These are phyloP conservation scores for Phytophthora constricta DNA, from an alignment of 352 stramenopile genomes.

Conservation along the genomic window DNA sequence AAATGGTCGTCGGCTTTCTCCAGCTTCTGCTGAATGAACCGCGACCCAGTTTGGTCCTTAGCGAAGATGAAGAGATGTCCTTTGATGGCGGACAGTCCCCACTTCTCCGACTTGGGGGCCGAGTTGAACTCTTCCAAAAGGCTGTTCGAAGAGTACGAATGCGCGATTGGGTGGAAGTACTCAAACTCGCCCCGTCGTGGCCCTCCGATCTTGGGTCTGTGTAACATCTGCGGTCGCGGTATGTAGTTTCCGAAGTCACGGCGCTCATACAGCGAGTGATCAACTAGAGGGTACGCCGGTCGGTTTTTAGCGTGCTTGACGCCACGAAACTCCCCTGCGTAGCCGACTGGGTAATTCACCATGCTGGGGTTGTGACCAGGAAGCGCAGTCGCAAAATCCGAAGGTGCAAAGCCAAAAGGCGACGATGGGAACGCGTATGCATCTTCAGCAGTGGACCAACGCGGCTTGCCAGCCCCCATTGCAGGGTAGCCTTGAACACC, in stretches of 20 bases:
- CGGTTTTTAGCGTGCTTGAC: constrained; percentile 29
- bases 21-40: constrained; percentile 91
- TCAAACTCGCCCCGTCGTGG: constrained; percentile 39
- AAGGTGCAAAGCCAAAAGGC: constrained; percentile 32
- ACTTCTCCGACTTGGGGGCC: constrained; percentile 76
- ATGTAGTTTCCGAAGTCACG: constrained; percentile 33
- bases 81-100: constrained; percentile 80
- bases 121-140: constrained; percentile 86
- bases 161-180: constrained; percentile 59
- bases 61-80: constrained; percentile 88
- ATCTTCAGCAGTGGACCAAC: constrained; percentile 33
- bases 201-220: constrained; percentile 39
- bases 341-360: constrained; percentile 21
- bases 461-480: constrained; percentile 26
- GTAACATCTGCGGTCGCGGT: constrained; percentile 33
- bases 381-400: constrained; percentile 31
- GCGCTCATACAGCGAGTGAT: constrained; percentile 33
- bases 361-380: constrained; percentile 18
- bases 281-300: constrained; percentile 29
- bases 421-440: constrained; percentile 29
- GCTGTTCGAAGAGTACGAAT: constrained; percentile 74
- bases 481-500: constrained; percentile 26
- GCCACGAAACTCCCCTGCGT: constrained; percentile 28
- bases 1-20: constrained; percentile 81
- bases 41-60: constrained; percentile 83